Base-by-base conservation (phyloP, 768 basidiomycete species). In the Mrakia gelida region DNA sequence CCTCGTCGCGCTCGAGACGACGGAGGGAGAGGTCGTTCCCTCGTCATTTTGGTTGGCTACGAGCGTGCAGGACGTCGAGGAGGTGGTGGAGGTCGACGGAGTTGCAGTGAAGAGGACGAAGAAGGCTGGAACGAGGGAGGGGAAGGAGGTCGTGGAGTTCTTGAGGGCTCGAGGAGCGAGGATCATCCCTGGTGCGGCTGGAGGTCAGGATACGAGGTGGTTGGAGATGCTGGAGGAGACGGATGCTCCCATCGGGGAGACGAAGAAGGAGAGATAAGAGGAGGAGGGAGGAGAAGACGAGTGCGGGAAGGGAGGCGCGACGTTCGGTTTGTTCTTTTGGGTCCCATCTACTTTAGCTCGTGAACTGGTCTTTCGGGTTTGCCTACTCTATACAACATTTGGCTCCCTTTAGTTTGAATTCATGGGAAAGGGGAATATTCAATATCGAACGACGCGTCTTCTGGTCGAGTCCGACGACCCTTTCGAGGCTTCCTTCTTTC, bases 121-220 rank as follows among this genome's bases (percentile, higher is more conserved):
- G 72, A 54, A 56, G 32, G 52, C 34, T 18, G 54, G 72, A 4
- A 79, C 62, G 86, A 87, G 94, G 80, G 85, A 85, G 81, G 91
- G 89, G 59, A 85, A 85, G 59, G 94, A 96, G 84, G 91, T 95
- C 0, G 85, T 94, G 23, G 82, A 83, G 62, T 95, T 91, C 83
- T 84, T 96, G 85, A 88, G 87, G 83, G 84, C 84, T 75, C 86
- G 88, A 79, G 94, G 94, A 0, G 94, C 92, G 65, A 90, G 88
- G 84, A 88, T 95, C 81, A 86, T 89, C 67, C 43, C 28, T 26
- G 75, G 75, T 1, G 43, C n/a, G 32, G 62, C 45, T 32, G 61
- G 67, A 43, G 32, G 32, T 13, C 32, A 32, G 45, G 75, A 38
- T 18, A 67, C 52, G 34, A 30, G 65, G 41, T 75, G 75, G 75